These are phyloP conservation scores for Quercus phellos DNA, from an alignment of 331 rosid genomes.

Conservation along the genomic window DNA sequence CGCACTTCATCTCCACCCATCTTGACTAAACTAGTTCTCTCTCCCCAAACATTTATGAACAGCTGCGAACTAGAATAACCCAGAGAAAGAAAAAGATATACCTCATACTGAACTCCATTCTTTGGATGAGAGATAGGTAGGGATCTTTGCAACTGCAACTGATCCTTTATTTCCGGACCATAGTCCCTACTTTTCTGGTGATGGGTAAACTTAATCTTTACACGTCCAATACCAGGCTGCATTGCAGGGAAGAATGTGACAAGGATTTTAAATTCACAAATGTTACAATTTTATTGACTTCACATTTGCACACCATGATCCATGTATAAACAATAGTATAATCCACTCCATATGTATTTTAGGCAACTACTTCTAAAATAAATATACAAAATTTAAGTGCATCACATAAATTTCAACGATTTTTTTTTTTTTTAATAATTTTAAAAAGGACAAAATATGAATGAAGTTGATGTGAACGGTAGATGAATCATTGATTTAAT, in stretches of 20 bases:
- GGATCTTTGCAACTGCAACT: background rate
- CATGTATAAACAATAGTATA: background rate
- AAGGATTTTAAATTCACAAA: background rate
- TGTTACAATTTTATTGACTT: background rate
- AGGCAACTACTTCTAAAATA: too few relatives aligned
- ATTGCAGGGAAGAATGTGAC: conserved; percentile 15
- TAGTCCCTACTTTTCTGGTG: conserved; percentile 7
- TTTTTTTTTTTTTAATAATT: too few relatives aligned
- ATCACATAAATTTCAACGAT: too few relatives aligned
- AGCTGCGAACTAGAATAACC: background rate
- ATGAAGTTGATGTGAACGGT: too few relatives aligned
- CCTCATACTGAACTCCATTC: conserved; percentile 25
- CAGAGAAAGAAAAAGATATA: background rate
- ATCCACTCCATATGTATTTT: too few relatives aligned
- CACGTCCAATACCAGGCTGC: conserved; percentile 6
- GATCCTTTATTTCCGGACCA: background rate
- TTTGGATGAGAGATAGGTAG: conserved; percentile 24
- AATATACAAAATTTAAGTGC: too few relatives aligned
- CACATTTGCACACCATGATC: too few relatives aligned
- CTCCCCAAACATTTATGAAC: background rate
- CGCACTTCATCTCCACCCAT: too few relatives aligned
- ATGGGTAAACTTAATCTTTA: background rate
- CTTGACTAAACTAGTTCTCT: too few relatives aligned
- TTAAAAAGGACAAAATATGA: too few relatives aligned
- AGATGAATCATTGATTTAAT: too few relatives aligned